Conservation (phyloP, 441 rosid genomes). For the Omphalea diandra region DNA sequence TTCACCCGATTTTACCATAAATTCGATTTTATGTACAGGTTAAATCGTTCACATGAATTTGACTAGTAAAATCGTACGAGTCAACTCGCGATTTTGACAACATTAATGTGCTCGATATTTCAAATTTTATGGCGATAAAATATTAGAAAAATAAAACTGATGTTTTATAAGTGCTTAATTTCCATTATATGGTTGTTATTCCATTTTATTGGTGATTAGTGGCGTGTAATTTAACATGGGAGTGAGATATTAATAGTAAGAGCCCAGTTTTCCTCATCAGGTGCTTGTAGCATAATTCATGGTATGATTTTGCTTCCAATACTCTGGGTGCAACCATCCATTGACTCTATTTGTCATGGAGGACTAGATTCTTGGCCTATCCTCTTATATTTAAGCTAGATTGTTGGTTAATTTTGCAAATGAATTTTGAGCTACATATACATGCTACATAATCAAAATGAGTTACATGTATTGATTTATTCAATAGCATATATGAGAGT, state of each 20-base stretch:
- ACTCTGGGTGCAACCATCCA: neutral
- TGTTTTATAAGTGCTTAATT: neutral
- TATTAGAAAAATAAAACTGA: neutral
- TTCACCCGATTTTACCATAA: no score
- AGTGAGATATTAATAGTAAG: neutral
- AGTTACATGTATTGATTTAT: no score
- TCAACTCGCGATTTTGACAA: no score
- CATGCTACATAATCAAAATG: no score
- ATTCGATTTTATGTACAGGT: no score
- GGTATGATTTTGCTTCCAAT: neutral
- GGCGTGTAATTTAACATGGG: neutral
- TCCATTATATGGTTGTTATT: neutral
- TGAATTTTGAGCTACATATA: no score
- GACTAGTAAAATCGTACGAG: no score
- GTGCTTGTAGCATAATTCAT: neutral
- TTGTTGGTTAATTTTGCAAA: no score
- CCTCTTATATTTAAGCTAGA: no score
- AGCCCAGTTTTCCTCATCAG: neutral
- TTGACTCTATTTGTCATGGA: neutral
- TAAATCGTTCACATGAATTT: no score
- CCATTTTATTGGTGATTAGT: neutral
- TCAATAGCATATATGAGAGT: no score
- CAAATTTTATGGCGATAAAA: neutral
- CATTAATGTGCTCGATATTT: neutral
- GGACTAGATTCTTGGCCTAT: neutral